phyloP scores from a whole-genome alignment of 805 yeast species.

The Candida sithepensis region DNA sequence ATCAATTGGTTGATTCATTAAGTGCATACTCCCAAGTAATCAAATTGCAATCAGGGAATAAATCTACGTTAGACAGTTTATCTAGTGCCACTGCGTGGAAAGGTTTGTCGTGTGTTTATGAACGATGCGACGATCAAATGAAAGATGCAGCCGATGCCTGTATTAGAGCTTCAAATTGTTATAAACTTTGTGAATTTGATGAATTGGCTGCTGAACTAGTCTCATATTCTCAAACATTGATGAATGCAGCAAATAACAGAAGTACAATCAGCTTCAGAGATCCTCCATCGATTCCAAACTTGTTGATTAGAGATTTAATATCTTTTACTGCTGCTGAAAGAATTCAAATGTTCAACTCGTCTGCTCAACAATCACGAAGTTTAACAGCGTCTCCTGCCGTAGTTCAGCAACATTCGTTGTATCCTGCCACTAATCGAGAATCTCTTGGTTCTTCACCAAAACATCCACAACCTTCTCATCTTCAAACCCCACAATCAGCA shows the following conservation, averaged over 20 bases:
- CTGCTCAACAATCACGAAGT: neutral
- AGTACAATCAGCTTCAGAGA: constrained; percentile 44
- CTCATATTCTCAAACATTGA: constrained; percentile 39
- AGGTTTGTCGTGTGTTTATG: constrained; percentile 59
- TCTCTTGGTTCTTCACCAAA: neutral
- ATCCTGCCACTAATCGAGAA: neutral
- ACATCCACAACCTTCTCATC: neutral
- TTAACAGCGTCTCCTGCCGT: neutral
- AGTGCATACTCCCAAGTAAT: constrained; percentile 68
- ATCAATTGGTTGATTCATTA: constrained; percentile 61
- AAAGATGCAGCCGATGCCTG: constrained; percentile 62
- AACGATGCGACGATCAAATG: constrained; percentile 57
- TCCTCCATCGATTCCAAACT: constrained; percentile 46
- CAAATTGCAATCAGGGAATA: constrained; percentile 45
- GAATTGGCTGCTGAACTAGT: constrained; percentile 41
- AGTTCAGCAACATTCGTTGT: neutral
- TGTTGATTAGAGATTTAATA: constrained; percentile 39
- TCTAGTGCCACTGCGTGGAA: constrained; percentile 61
- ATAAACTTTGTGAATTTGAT: constrained; percentile 42
- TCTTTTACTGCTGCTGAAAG: constrained; percentile 40
- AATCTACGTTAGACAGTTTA: constrained; percentile 28
- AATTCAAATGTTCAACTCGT: constrained; percentile 26
- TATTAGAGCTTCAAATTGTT: constrained; percentile 46
- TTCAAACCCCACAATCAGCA: neutral
- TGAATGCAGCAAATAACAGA: constrained; percentile 40